phyloP scores from a whole-genome alignment of 805 yeast genomes.

The Kregervanrija delftensis region DNA sequence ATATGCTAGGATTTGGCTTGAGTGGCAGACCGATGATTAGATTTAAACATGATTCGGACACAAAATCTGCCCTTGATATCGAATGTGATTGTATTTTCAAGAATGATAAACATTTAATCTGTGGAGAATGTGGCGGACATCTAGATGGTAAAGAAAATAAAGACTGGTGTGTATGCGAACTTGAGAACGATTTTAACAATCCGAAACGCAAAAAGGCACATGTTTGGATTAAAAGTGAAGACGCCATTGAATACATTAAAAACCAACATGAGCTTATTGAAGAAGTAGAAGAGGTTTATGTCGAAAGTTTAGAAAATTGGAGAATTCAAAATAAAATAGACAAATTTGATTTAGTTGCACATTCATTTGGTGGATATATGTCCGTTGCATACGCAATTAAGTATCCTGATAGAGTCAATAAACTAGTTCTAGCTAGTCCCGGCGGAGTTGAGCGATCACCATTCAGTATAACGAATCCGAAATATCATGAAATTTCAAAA shows the following conservation, averaged over 20 bases:
- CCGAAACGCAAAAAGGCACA: neutral
- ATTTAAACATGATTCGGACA: conserved; percentile 15
- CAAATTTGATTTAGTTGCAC: conserved; percentile 61
- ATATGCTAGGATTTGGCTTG: conserved; percentile 49
- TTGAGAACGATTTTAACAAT: too few relatives aligned
- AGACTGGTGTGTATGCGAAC: conserved; percentile 5
- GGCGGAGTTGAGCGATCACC: conserved; percentile 72
- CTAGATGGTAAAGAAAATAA: conserved; percentile 9
- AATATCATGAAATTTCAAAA: conserved; percentile 8
- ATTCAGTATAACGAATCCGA: conserved; percentile 46
- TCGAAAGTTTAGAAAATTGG: conserved; percentile 61
- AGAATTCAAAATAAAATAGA: conserved; percentile 40
- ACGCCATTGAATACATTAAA: conserved; percentile 18
- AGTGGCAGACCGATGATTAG: conserved; percentile 38
- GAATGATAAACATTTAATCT: conserved; percentile 6
- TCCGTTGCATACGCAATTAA: conserved; percentile 55
- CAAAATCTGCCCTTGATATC: conserved; percentile 21
- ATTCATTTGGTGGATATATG: conserved; percentile 75
- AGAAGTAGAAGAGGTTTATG: conserved; percentile 49
- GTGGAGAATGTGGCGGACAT: conserved; percentile 10
- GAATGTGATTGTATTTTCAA: conserved; percentile 15
- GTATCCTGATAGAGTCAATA: conserved; percentile 47
- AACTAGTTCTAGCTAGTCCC: conserved; percentile 61
- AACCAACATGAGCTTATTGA: conserved; percentile 32
- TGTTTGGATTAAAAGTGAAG: conserved; percentile 2